These are phyloP conservation scores for Fusarium coffeatum DNA, from an alignment of 2,329 filamentous ascomycete genomes.

Conservation along the genomic window DNA sequence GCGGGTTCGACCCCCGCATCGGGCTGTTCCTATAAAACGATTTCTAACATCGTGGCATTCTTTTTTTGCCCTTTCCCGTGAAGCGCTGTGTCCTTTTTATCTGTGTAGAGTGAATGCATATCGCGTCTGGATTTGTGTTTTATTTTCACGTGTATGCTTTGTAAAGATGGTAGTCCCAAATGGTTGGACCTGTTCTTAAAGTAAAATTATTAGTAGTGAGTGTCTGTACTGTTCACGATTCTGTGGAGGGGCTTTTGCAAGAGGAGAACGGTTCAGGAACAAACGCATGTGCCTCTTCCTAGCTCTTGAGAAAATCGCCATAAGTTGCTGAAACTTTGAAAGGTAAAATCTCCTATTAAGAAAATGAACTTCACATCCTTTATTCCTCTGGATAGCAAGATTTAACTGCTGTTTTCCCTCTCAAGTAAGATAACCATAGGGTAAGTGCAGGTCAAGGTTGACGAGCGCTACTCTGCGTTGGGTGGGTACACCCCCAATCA, in stretches of 20 bases:
- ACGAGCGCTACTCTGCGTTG: not conserved
- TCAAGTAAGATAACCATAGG: not conserved
- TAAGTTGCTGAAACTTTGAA: not conserved
- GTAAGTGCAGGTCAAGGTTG: not conserved
- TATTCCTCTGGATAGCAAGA: rapidly evolving
- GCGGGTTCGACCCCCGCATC: slow-evolving; percentile 64
- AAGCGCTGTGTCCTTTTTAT: not conserved
- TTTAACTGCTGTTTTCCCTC: not conserved
- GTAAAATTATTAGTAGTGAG: rapidly evolving
- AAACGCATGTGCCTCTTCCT: not conserved
- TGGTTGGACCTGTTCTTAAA: rapidly evolving
- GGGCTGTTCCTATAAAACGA: slow-evolving; percentile 51
- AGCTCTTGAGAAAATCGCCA: rapidly evolving
- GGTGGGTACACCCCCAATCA: rapidly evolving
- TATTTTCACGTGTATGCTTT: rapidly evolving
- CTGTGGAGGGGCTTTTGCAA: rapidly evolving
- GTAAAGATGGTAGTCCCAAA: not conserved
- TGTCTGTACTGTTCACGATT: rapidly evolving
- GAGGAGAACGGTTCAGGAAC: not conserved
- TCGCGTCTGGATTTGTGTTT: rapidly evolving
- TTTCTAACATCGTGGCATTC: slow-evolving; percentile 29
- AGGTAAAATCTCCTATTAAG: rapidly evolving
- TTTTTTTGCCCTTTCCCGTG: not conserved
- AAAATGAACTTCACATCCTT: not conserved
- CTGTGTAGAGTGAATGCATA: not conserved